phyloP scores from a whole-genome alignment of 208 protist genomes.

The Trypanosoma cruzi region DNA sequence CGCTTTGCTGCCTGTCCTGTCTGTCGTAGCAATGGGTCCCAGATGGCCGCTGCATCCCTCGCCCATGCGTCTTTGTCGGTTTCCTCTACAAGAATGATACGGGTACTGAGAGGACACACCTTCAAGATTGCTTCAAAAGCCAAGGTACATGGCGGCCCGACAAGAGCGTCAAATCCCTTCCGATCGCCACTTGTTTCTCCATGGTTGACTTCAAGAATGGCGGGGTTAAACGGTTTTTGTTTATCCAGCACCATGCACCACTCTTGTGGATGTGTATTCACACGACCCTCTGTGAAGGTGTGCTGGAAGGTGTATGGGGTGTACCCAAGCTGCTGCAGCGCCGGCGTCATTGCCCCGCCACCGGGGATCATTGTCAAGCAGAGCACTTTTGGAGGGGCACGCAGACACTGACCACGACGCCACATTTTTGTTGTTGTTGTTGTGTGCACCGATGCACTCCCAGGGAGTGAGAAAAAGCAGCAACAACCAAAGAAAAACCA shows the following conservation, averaged over 20 bases:
- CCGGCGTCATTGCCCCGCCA: conserved; percentile 64
- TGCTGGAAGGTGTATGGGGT: conserved; percentile 77
- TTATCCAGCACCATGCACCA: conserved; percentile 71
- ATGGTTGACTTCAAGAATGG: conserved; percentile 33
- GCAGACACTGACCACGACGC: conserved; percentile 13
- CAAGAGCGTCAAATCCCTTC: conserved; percentile 58
- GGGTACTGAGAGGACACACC: conserved; percentile 71
- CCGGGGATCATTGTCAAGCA: conserved; percentile 83
- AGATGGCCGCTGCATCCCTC: conserved; percentile 51
- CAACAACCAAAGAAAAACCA: background rate
- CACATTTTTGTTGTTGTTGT: conserved; percentile 14
- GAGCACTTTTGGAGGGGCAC: conserved; percentile 43
- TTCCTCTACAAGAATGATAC: conserved; percentile 84
- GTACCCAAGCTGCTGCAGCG: conserved; percentile 69
- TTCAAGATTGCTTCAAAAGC: conserved; percentile 81
- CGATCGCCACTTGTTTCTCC: background rate
- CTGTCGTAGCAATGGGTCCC: conserved; percentile 46
- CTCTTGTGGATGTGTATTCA: conserved; percentile 77
- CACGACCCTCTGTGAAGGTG: conserved; percentile 58
- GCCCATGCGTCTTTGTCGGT: conserved; percentile 74
- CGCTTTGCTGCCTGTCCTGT: conserved; percentile 33
- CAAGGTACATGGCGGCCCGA: conserved; percentile 77
- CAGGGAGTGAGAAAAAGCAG: background rate
- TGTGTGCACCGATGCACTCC: conserved; percentile 1
- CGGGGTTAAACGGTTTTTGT: conserved; percentile 66